Evolutionary conservation across 495 filamentous ascomycete species (phyloP).

Genomic region (Pyronema omphalodes): DNA sequence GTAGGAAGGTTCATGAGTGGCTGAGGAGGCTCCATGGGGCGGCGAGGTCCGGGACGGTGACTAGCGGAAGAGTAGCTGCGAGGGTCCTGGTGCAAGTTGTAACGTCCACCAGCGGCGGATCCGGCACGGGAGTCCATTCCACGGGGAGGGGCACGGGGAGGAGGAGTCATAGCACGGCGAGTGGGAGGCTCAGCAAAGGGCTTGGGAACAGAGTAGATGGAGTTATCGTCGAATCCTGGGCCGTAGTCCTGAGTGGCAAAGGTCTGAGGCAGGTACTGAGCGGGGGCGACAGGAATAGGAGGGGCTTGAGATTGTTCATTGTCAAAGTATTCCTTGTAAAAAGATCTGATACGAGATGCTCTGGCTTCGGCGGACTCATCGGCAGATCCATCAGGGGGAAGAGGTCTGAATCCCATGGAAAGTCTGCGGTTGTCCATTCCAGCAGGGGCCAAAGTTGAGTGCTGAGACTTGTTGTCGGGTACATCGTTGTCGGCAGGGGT

Average conservation of each 20-base stretch:
- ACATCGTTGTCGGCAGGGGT: slow-evolving; percentile 18
- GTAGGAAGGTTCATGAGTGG: slow-evolving; percentile 63
- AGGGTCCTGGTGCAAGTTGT: slow-evolving; percentile 30
- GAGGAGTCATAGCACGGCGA: slow-evolving; percentile 93
- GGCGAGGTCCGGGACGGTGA: slow-evolving; percentile 30
- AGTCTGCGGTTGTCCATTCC: slow-evolving; percentile 47
- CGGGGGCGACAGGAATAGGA: slow-evolving; percentile 26
- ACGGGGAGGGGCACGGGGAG: slow-evolving; percentile 57
- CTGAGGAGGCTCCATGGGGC: slow-evolving; percentile 50
- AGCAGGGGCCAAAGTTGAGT: slow-evolving; percentile 16
- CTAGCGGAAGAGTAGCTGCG: slow-evolving; percentile 21
- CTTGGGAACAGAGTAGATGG: slow-evolving; percentile 39
- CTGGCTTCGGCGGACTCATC: slow-evolving; percentile 75
- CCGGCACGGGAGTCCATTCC: slow-evolving; percentile 41
- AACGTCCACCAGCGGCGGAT: slow-evolving; percentile 29
- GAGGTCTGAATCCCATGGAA: slow-evolving; percentile 79
- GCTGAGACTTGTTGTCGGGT: slow-evolving; percentile 14
- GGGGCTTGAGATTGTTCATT: slow-evolving; percentile 56
- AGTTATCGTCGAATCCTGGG: slow-evolving; percentile 25
- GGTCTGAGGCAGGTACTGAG: slow-evolving; percentile 10
- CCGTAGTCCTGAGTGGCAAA: slow-evolving; percentile 29
- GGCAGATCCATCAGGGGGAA: slow-evolving; percentile 62
- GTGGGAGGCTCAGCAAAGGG: slow-evolving; percentile 65
- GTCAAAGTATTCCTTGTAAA: slow-evolving; percentile 93
- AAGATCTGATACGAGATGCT: slow-evolving; percentile 90